Base-by-base conservation (phyloP, 2,329 filamentous ascomycete genomes). In the Ascochyta viciae-villosae region DNA sequence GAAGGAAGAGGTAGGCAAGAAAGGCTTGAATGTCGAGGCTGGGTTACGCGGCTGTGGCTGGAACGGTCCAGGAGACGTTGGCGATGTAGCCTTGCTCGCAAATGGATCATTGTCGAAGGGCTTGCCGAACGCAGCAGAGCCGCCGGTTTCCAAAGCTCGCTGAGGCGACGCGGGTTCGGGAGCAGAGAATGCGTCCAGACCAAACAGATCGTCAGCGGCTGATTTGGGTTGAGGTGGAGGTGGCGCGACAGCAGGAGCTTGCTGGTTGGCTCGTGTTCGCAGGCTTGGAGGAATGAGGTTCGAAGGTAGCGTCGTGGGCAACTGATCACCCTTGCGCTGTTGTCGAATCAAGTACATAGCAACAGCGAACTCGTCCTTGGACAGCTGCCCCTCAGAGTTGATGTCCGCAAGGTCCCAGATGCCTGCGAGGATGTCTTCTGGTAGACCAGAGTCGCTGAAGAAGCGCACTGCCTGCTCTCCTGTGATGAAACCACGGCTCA, bases 331-430 rank as follows among this genome's bases (percentile, higher is more conserved):
- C 62, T 85, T 89, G 50, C 93, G 85, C 74, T 97, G 93, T 74
- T 96, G 91, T 58, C 93, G 87, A 67, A 99, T 97, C 46, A 99
- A 82, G 73, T 96, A 96, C 93, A 99, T 97, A 49, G 95, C 94
- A 42, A 99, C 92, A 0, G 95, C 92, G 72, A 99, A 99, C 67
- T 96, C 93, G 64, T 99, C 95, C 66, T 86, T 87, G 42, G 85
- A 92, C 53, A 99, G 81, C 54, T 89, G 88, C 10, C 95, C 95
- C 65, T 93, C 90, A 7, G 92, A 95, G 70, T 91, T 92, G 76
- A 97, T 92, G 76, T 99, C 95, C 13, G 95, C 89, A 27, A 99
- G 85, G 74, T 99, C 95, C 95, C 95, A 99, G 61, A 99, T 96
- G 67, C 96, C 91, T 27, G 95, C 95, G 49, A 99, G 81, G 9